Base-by-base conservation (phyloP, 305 asterid species). In the Solanum aculeatissimum region DNA sequence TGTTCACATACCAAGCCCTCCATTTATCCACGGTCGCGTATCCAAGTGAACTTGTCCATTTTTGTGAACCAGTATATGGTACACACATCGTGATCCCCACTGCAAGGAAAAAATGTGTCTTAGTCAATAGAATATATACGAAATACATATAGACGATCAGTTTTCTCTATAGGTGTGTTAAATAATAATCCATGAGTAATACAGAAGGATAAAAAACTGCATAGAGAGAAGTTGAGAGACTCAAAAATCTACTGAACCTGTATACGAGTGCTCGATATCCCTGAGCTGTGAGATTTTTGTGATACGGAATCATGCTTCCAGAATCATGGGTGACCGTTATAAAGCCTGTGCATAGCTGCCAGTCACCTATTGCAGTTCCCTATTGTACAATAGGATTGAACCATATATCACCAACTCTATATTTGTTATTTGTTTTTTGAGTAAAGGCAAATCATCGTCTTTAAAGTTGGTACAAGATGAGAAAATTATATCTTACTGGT, bases 21-120 rank as follows among this genome's bases (percentile, higher is more conserved):
- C 98, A 93, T 78, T 87, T 92, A 55, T 94, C 98, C 8, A 90
- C 83, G 70, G 70, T 90, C 85, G 89, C 88, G 84, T 95, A 94
- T 78, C 98, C 98, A 7, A 95, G 13, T n/a, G 98, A 93, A 85
- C 90, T 89, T 65, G 97, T 92, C 98, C 98, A 95, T 6, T 91
- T 95, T 91, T 92, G 85, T 80, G 91, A 91, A 65, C 98, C 98
- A 35, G 94, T 95, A 65, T 47, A 95, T 4, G 98, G 98, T 19
- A 95, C 97, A 84, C 98, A 95, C 98, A 95, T 94, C 98, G 86
- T 95, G 98, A 90, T 95, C 98, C 5, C 98, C 98, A 45, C 98
- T 95, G 94, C 83, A 27, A 86, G 6, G 54, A 84, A 42, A 32
- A 25, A 53, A 78, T 14, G 21, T 23, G 42, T 29, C 40, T 35